Evolutionary conservation across 441 rosid genomes (phyloP), one percentile per base, ranked within the genome.

Genomic region (Gossypium schwendimanii): DNA sequence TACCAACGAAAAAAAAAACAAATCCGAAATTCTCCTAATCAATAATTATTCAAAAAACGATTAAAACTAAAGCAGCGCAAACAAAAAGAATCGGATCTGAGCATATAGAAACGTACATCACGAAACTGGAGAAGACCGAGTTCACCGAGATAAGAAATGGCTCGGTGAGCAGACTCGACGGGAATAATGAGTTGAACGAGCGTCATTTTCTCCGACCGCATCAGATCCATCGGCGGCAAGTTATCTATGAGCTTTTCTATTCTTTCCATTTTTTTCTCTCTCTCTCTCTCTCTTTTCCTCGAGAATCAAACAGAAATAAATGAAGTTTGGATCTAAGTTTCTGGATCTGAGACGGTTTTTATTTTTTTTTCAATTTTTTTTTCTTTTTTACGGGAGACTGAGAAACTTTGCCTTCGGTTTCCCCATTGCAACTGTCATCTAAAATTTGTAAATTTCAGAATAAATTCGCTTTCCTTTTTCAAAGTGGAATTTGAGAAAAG

Each of bases 161-260:
- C 94, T 11, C 97, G 97, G 78, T 89, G 95, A 79, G 99, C 91
- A 41, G 97, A 86, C 82, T 93, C 99, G 58, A 81, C 89, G 20
- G 99, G 99, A 70, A 96, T 90, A 82, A 96, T 96, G 73, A 96
- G 93, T 86, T 93, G 97, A 5, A 91, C 98, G 31, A 89, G 87
- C 45, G 88, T 82, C 97, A 96, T 96, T 89, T 87, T 89, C 90
- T 91, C 98, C 54, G 98, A 96, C 20, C 97, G 91, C 97, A 91
- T 89, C 91, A 91, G 96, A 91, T 93, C 98, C 98, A 96, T 96
- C 36, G 94, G 52, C 61, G 96, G 97, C 76, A 93, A 72, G 70
- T 84, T 82, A 33, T 93, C 95, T 14, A 95, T 57, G 81, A 87
- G 86, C 78, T 67, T 70, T 54, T 89, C 91, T 86, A 90, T 82